Evolutionary conservation across 176 grass and related monocot genomes (phyloP), one percentile per base, ranked within the genome.

Genomic region (Metroxylon sagu): DNA sequence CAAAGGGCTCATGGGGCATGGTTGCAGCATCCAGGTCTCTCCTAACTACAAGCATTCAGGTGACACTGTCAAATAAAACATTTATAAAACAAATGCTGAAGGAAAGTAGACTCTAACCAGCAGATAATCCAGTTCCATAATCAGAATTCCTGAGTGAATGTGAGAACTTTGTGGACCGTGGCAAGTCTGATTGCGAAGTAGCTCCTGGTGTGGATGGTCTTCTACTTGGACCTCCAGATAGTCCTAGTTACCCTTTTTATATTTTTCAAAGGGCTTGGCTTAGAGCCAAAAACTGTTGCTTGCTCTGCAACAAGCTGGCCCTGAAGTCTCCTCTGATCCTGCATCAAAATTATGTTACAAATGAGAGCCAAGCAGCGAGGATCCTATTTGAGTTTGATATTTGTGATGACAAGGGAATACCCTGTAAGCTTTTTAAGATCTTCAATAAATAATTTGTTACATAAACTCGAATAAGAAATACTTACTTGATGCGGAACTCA

Each of bases 281-380:
- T 75, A 6, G 43, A 25, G n/a, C 72, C 62, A 52, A 19, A 50
- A 16, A 50, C 2, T 21, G 26, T 17, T 51, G 66, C 62, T 51
- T 66, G 52, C 54, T 59, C 72, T 6, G 72, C 25, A 23, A 35
- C 50, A 18, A 52, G n/a, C 63, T 75, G 72, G 2, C 54, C 72
- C 25, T 75, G 72, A 12, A 53, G 31, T n/a, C 29, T 71, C 69
- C 29, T 71, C 57, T 61, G 69, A 21, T 71, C 69, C 69, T 71
- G 69, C 18, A 52, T 27, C 43, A 71, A 16, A 17, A 51, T 16
- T 28, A 19, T 60, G 51, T 74, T 52, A 74, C 29, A 74, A 74
- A 74, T 16, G 64, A 52, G 71, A n/a, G 8, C 59, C 71, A 53
- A 30, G 64, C 19, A 59, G 64, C 15, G 64, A 58, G 12, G 35